These are phyloP conservation scores for Cinnamomum micranthum DNA, from an alignment of 164 flowering plant genomes.

Conservation along the genomic window DNA sequence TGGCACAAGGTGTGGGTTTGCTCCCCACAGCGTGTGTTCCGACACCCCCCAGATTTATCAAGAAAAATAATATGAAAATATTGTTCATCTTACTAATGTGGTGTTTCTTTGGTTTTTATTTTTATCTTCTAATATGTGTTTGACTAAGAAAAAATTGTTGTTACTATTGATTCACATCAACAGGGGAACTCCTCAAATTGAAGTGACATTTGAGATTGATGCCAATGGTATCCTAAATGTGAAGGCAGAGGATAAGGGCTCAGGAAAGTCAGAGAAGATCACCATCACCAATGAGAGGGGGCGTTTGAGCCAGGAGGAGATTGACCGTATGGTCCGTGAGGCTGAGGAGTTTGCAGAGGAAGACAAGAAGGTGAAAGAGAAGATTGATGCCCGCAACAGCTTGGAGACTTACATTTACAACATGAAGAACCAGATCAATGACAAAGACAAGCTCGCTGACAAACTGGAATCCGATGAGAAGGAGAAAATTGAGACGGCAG, in stretches of 20 bases:
- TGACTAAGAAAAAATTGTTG: too few relatives aligned
- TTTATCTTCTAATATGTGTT: too few relatives aligned
- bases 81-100: background rate
- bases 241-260: conserved; percentile 76
- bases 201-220: conserved; percentile 80
- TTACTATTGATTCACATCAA: background rate
- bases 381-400: conserved; percentile 74
- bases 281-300: conserved; percentile 86
- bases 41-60: background rate
- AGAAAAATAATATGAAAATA: background rate
- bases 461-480: conserved; percentile 79
- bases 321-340: conserved; percentile 78
- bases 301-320: conserved; percentile 74
- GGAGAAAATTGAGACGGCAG: conserved; percentile 72
- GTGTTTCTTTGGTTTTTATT: too few relatives aligned
- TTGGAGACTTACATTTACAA: conserved; percentile 75
- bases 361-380: conserved; percentile 85
- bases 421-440: conserved; percentile 74
- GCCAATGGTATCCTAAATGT: conserved; percentile 83
- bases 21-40: background rate
- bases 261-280: conserved; percentile 74
- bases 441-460: conserved; percentile 86
- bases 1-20: background rate
- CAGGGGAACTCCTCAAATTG: conserved; percentile 90
- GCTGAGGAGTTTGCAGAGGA: conserved; percentile 94